Conservation (phyloP, 2,329 filamentous ascomycete species). For the Hypomyces rosellus region DNA sequence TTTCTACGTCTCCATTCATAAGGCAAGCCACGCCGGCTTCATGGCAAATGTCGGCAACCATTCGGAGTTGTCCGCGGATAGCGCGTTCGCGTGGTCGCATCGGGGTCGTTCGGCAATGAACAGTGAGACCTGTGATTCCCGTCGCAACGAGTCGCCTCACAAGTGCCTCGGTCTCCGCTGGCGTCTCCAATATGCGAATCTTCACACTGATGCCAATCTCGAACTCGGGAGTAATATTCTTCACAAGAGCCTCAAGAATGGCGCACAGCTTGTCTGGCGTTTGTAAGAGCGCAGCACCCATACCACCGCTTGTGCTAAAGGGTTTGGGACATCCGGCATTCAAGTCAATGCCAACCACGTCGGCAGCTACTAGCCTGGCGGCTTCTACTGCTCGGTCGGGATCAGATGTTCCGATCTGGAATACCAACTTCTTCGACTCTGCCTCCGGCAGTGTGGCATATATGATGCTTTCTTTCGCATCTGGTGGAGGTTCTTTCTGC, state of each 20-base stretch:
- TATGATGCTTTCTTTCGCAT: conserved; percentile 61
- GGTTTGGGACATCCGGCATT: conserved; percentile 98
- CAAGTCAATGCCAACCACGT: conserved; percentile 92
- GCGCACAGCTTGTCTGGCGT: conserved; percentile 77
- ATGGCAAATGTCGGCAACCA: conserved; percentile 75
- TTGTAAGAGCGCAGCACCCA: conserved; percentile 86
- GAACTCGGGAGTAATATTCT: conserved; percentile 67
- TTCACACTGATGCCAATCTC: conserved; percentile 96
- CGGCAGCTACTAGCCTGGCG: conserved; percentile 72
- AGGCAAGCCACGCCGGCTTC: conserved; percentile 84
- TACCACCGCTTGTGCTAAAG: conserved; percentile 87
- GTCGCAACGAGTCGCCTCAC: conserved; percentile 75
- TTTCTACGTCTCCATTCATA: conserved; percentile 89
- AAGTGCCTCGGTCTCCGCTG: conserved; percentile 67
- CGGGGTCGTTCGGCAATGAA: conserved; percentile 92
- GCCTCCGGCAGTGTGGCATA: conserved; percentile 75
- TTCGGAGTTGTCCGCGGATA: conserved; percentile 76
- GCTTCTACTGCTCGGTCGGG: conserved; percentile 79
- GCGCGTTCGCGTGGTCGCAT: conserved; percentile 90
- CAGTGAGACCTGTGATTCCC: conserved; percentile 84
- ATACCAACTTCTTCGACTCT: conserved; percentile 72
- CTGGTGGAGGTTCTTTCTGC: conserved; percentile 48
- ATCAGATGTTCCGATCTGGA: conserved; percentile 84
- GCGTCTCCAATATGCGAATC: conserved; percentile 77
- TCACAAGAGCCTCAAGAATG: conserved; percentile 78